A percentile compares a stretch with the other conserved stretches of the same genome.
These are phyloP conservation scores for Huntiella savannae DNA, from an alignment of 2,329 filamentous ascomycete species.

Conservation along the genomic window DNA sequence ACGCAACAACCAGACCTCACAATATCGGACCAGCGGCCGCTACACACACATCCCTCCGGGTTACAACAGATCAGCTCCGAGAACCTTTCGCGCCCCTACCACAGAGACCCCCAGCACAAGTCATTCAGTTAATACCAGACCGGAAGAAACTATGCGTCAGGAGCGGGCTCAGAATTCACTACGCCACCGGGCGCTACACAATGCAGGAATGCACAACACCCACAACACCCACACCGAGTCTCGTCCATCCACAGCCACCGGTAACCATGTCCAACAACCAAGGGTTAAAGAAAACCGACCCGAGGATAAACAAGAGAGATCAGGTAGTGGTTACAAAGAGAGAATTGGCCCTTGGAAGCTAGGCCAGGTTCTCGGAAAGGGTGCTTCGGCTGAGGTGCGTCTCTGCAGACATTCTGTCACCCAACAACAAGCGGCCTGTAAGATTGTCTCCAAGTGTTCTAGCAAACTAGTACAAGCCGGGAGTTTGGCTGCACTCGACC, in stretches of 20 bases:
- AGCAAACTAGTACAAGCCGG: slow-evolving; percentile 67
- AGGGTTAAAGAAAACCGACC: too few species aligned
- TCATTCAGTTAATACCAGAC: too few species aligned
- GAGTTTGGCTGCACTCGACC: slow-evolving; percentile 67
- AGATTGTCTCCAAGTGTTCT: slow-evolving; percentile 76
- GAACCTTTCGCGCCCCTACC: slow-evolving; percentile 8
- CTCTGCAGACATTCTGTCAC: slow-evolving; percentile 65
- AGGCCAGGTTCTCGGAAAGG: slow-evolving; percentile 73
- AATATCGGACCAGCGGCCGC: not conserved
- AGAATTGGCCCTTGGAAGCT: slow-evolving; percentile 89
- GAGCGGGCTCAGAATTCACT: slow-evolving; percentile 5
- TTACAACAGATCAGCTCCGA: not conserved
- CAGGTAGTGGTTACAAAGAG: slow-evolving; percentile 36
- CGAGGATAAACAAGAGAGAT: slow-evolving; percentile 13
- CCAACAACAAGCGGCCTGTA: slow-evolving; percentile 71
- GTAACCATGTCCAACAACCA: too few species aligned
- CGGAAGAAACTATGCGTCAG: slow-evolving; percentile 6
- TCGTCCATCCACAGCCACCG: too few species aligned
- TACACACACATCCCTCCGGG: slow-evolving; percentile 7
- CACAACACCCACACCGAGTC: not conserved
- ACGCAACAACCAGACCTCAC: not conserved
- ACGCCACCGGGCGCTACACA: slow-evolving; percentile 6
- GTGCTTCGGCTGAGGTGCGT: slow-evolving; percentile 74
- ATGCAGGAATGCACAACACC: slow-evolving; percentile 3
- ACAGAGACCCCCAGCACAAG: too few species aligned